Evolutionary conservation across 129 eudicot species (phyloP).

Genomic region (Gnaphalium uliginosum): DNA sequence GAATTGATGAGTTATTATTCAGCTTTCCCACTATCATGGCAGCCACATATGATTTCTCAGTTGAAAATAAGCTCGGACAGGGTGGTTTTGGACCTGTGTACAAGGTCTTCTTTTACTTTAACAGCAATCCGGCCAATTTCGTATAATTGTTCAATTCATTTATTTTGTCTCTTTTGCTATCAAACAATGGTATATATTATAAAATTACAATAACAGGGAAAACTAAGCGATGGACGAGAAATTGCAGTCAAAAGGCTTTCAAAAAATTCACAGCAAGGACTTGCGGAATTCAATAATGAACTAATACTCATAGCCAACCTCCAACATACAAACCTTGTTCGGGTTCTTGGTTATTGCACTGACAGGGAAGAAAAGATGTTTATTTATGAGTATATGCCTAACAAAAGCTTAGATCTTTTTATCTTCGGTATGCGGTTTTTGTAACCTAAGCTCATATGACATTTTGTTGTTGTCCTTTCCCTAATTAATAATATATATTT

Average conservation of each 20-base stretch:
- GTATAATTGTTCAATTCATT: no score
- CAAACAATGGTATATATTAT: no score
- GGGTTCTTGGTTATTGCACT: conserved; percentile 41
- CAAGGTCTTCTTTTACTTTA: conserved; percentile 29
- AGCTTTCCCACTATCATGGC: conserved; percentile 34
- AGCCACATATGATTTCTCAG: conserved; percentile 42
- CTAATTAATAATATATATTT: no score
- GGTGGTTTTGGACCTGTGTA: conserved; percentile 67
- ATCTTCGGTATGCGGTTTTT: background rate
- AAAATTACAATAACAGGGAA: background rate
- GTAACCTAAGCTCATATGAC: background rate
- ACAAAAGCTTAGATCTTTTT: conserved; percentile 35
- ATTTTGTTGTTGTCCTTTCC: background rate
- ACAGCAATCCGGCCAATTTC: no score
- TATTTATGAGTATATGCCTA: conserved; percentile 21
- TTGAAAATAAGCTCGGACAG: conserved; percentile 46
- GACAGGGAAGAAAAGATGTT: conserved; percentile 21
- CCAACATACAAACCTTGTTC: conserved; percentile 13
- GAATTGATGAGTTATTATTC: conserved; percentile 31
- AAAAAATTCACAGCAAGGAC: background rate
- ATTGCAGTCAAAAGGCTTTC: background rate
- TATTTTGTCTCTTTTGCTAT: no score
- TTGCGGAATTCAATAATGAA: background rate
- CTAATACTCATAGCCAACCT: conserved; percentile 13
- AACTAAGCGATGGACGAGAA: background rate